A percentile compares a stretch with the other conserved stretches of the same genome.
phyloP scores from a whole-genome alignment of 345 rosid species.

The Litchi chinensis region DNA sequence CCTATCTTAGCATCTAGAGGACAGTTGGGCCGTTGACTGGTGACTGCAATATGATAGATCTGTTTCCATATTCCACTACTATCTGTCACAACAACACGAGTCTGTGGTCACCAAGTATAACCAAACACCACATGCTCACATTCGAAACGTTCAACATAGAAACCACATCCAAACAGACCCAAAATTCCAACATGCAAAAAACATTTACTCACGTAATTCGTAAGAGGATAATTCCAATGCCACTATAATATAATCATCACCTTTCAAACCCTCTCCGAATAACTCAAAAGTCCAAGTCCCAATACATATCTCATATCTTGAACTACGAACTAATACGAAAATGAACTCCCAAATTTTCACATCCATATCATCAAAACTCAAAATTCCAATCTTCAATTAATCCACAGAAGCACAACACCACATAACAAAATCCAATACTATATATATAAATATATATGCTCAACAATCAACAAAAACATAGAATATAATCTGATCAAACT shows the following conservation, averaged over 20 bases:
- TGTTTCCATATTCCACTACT: background rate
- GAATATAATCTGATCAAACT: background rate
- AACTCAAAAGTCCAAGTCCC: background rate
- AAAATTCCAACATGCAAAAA: background rate
- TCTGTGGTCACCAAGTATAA: too few species aligned
- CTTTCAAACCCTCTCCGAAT: background rate
- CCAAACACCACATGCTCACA: background rate
- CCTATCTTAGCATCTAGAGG: background rate
- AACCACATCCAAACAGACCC: background rate
- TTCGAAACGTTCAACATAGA: background rate
- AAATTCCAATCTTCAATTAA: background rate
- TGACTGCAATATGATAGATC: background rate
- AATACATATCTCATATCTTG: background rate
- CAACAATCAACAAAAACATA: background rate
- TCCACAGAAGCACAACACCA: background rate
- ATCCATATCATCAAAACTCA: background rate
- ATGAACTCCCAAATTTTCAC: background rate
- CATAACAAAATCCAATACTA: background rate
- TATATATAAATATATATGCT: too few species aligned
- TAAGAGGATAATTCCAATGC: background rate
- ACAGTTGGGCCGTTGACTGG: background rate
- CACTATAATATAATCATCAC: background rate
- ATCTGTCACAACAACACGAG: too few species aligned
- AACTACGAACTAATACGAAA: background rate
- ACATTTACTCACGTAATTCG: background rate